These are phyloP conservation scores for Penicillium ucsense DNA, from an alignment of 495 filamentous ascomycete species.

Conservation along the genomic window DNA sequence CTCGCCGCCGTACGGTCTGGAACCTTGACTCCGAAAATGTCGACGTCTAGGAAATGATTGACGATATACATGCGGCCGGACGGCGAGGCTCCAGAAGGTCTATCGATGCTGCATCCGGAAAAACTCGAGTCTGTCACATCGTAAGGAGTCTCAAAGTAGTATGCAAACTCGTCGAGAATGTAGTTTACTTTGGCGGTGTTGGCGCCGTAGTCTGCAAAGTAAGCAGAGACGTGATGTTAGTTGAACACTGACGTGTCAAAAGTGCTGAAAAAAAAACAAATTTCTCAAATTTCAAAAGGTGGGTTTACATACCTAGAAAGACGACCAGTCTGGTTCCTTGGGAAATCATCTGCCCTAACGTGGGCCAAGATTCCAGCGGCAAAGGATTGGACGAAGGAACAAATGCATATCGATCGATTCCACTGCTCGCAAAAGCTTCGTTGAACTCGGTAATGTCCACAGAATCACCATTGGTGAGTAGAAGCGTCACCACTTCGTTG, in stretches of 20 bases:
- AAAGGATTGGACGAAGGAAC: conserved; percentile 28
- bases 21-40: conserved; percentile 39
- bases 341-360: conserved; percentile 49
- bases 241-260: neutral
- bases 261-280: neutral
- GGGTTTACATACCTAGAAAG: conserved; percentile 40
- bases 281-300: neutral
- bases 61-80: conserved; percentile 46
- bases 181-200: conserved; percentile 41
- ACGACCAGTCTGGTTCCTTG: conserved; percentile 50
- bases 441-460: conserved; percentile 40
- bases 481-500: conserved; percentile 59
- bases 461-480: conserved; percentile 59
- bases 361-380: conserved; percentile 48
- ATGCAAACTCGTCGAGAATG: conserved; percentile 58
- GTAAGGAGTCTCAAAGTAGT: conserved; percentile 65
- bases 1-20: conserved; percentile 45
- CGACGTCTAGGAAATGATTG: conserved; percentile 39
- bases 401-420: conserved; percentile 51
- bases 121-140: conserved; percentile 44
- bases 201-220: conserved; percentile 36
- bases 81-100: conserved; percentile 40
- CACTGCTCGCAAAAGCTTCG: conserved; percentile 41
- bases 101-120: conserved; percentile 50
- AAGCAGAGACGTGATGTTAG: neutral